Percentiles rank a stretch among this genome's conserved stretches.
Conservation (phyloP, 345 rosid genomes). For the Populus pruinosa region DNA sequence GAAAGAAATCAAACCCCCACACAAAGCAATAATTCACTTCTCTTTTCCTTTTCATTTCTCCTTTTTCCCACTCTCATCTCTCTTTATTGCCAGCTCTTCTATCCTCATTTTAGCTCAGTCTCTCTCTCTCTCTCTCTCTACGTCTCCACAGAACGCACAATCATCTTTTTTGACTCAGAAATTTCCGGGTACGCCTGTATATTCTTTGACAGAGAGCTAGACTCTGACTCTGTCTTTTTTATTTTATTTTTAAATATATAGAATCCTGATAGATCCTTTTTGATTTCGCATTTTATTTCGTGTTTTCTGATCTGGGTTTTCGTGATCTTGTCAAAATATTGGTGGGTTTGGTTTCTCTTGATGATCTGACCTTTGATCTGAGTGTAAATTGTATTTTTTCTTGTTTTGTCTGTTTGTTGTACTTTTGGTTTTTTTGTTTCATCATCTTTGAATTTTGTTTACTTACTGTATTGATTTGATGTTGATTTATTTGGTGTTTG, state of each 20-base stretch:
- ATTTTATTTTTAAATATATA: not conserved
- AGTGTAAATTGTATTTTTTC: not conserved
- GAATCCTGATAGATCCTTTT: slow-evolving; percentile 28
- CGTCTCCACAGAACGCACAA: not conserved
- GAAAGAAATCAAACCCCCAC: slow-evolving; percentile 29
- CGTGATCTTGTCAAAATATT: slow-evolving; percentile 11
- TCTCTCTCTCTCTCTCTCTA: slow-evolving; percentile 11
- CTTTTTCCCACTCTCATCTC: slow-evolving; percentile 9
- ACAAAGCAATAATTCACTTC: slow-evolving; percentile 37
- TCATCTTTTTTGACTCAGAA: slow-evolving; percentile 10
- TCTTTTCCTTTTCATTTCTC: not conserved
- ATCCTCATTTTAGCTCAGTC: not conserved
- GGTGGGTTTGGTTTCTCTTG: slow-evolving; percentile 19
- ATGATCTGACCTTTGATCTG: slow-evolving; percentile 34
- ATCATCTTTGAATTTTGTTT: not conserved
- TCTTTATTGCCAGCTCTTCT: not conserved
- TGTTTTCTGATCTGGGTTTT: slow-evolving; percentile 30
- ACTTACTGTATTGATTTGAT: not conserved
- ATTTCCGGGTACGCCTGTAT: slow-evolving; percentile 13
- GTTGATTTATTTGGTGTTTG: not conserved
- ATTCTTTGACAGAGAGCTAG: not conserved
- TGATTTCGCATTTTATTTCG: not conserved
- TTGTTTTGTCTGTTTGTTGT: slow-evolving; percentile 15
- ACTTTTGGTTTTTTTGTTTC: slow-evolving; percentile 11
- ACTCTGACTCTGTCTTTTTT: not conserved